Evolutionary conservation across 2,329 filamentous ascomycete genomes (phyloP), one percentile per base, ranked within the genome.

Genomic region (Beauveria caledonica): DNA sequence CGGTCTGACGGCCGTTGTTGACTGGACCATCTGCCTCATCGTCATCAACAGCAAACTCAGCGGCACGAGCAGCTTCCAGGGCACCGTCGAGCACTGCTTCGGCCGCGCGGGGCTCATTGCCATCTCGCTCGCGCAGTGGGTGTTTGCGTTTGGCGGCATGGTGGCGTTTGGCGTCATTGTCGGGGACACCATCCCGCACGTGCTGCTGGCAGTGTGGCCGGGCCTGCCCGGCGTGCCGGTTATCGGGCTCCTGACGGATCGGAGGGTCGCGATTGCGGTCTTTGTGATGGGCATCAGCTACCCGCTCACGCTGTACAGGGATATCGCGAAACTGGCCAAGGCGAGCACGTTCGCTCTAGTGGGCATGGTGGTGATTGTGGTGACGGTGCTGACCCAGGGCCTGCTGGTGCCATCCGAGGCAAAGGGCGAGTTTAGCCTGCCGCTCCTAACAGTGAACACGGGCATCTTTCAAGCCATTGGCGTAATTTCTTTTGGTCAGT

Each of bases 61-160:
- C 73, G 94, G 94, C 49, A 89, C 92, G 60, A 89, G 91, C 73
- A 95, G 89, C 60, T 99, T 97, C 71, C 94, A 99, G 76, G 89
- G 91, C 44, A 99, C 94, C 0, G 92, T 99, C 70, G 88, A 97
- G 75, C 86, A 93, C 74, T 99, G 94, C 77, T 99, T 96, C 76
- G 94, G 94, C 6, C 87, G 85, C 68, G 81, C 87, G 19, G 94
- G 94, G 0, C 80, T 99, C 60, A 85, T 99, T 65, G 93, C 94
- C 62, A 97, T 99, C 66, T 82, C 78, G 63, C 65, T 97, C 63
- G 94, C 94, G 54, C 94, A 99, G 77, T 99, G 93, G 93, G 88
- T 91, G 29, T 99, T 99, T 80, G 94, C 94, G 3, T 99, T 97
- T 78, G 94, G 94, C 60, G 94, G 94, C 65, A 99, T 99, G 94